These are phyloP conservation scores for Xylariaceae sp. DNA, from an alignment of 2,329 filamentous ascomycete genomes.

Conservation along the genomic window DNA sequence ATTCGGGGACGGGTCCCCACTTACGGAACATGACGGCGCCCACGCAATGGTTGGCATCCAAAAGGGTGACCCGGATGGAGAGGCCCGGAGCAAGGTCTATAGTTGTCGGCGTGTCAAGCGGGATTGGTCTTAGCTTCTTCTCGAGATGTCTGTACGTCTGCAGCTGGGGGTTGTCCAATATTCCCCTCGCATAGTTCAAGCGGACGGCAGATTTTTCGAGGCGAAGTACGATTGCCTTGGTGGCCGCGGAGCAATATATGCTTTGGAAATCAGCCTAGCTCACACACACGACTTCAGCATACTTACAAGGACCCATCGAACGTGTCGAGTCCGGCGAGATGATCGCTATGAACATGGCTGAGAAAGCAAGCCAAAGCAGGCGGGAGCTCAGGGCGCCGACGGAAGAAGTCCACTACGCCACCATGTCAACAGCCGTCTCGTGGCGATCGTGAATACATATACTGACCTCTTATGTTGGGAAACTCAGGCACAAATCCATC, in stretches of 20 bases:
- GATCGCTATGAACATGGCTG: slow-evolving; percentile 89
- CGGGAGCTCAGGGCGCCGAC: slow-evolving; percentile 42
- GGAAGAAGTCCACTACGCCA: slow-evolving; percentile 72
- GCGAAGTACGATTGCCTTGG: slow-evolving; percentile 71
- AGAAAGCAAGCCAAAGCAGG: slow-evolving; percentile 79
- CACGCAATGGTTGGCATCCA: slow-evolving; percentile 88
- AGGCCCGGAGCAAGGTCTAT: slow-evolving; percentile 68
- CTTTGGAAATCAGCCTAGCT: slow-evolving; percentile 28
- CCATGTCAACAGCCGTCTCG: too few species aligned
- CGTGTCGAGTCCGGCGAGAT: slow-evolving; percentile 73
- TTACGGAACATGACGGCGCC: slow-evolving; percentile 83
- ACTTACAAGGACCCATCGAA: slow-evolving; percentile 67
- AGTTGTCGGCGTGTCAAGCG: slow-evolving; percentile 70
- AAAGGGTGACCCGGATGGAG: slow-evolving; percentile 71
- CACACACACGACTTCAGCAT: neutral
- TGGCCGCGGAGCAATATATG: slow-evolving; percentile 84
- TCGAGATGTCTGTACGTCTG: slow-evolving; percentile 73
- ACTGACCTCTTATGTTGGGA: slow-evolving; percentile 66
- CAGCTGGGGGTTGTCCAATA: slow-evolving; percentile 63
- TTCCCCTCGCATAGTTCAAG: slow-evolving; percentile 72
- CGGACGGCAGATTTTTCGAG: slow-evolving; percentile 75
- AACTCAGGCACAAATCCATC: slow-evolving; percentile 70
- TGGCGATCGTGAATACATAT: too few species aligned
- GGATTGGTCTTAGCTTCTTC: slow-evolving; percentile 70
- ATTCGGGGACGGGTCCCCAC: slow-evolving; percentile 17